These are phyloP conservation scores for Proliferodiscus dingleyae DNA, from an alignment of 2,329 filamentous ascomycete species.

Conservation along the genomic window DNA sequence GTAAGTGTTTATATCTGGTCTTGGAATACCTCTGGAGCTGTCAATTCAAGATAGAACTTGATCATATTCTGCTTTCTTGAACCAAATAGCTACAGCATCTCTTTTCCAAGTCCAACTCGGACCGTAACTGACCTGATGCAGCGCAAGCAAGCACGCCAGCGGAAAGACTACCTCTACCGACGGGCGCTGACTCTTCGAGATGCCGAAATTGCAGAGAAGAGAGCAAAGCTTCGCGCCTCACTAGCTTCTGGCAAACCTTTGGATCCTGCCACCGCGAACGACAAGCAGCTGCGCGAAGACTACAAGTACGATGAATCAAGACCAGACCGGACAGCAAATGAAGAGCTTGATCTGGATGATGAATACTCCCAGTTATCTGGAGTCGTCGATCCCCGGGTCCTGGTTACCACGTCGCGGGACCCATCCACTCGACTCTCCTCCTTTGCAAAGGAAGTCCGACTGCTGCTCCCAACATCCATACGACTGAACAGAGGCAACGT, in stretches of 20 bases:
- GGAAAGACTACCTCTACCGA: conserved; percentile 86
- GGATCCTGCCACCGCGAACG: conserved; percentile 76
- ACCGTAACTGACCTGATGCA: conserved; percentile 28
- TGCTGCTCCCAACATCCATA: conserved; percentile 79
- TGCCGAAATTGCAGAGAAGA: conserved; percentile 88
- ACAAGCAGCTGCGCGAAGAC: conserved; percentile 77
- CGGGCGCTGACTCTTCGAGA: conserved; percentile 82
- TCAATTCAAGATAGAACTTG: no score
- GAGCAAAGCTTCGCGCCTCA: conserved; percentile 79
- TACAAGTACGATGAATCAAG: conserved; percentile 90
- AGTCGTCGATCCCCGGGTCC: conserved; percentile 79
- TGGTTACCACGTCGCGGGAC: conserved; percentile 87
- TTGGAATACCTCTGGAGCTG: no score
- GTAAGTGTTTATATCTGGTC: conserved; percentile 27
- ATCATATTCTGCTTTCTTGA: no score
- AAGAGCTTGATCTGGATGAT: conserved; percentile 73
- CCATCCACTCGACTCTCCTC: conserved; percentile 79
- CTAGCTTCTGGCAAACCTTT: conserved; percentile 85
- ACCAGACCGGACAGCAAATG: conserved; percentile 60
- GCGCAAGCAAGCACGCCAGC: conserved; percentile 71
- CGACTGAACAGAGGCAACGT: conserved; percentile 88
- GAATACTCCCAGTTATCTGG: conserved; percentile 91
- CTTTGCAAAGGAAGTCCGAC: conserved; percentile 87
- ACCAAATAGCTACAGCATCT: no score
- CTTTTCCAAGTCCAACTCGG: background rate